Conservation (phyloP, 805 yeast species). For the Naumovozyma dairenensis region DNA sequence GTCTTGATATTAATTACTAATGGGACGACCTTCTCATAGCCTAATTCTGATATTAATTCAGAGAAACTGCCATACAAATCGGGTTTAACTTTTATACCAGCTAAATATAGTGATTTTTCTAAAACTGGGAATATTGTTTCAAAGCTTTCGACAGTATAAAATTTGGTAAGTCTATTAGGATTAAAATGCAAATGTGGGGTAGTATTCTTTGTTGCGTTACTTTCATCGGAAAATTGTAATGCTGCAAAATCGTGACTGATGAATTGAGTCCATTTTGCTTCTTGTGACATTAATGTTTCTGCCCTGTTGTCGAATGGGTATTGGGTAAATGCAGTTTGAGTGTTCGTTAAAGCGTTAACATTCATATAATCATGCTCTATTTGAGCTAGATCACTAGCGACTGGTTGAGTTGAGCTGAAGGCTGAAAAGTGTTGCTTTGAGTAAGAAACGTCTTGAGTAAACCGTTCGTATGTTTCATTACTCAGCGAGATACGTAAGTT, state of each 20-base stretch:
- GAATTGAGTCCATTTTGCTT: slow-evolving; percentile 16
- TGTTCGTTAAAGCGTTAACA: slow-evolving; percentile 8
- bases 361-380: slow-evolving; percentile 21
- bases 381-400: slow-evolving; percentile 31
- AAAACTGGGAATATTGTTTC: slow-evolving; percentile 20
- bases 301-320: slow-evolving; percentile 2
- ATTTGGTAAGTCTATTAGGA: slow-evolving; percentile 23
- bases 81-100: slow-evolving; percentile 18
- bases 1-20: slow-evolving; percentile 32
- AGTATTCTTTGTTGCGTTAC: background rate
- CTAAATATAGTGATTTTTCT: slow-evolving; percentile 22
- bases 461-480: slow-evolving; percentile 35
- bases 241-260: slow-evolving; percentile 21
- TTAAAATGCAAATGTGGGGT: slow-evolving; percentile 10
- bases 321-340: slow-evolving; percentile 18
- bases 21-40: slow-evolving; percentile 27
- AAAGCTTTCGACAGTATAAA: slow-evolving; percentile 22
- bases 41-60: slow-evolving; percentile 6
- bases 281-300: slow-evolving; percentile 5
- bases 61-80: slow-evolving; percentile 16
- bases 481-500: slow-evolving; percentile 43
- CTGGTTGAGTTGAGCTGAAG: slow-evolving; percentile 38
- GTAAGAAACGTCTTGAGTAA: slow-evolving; percentile 4
- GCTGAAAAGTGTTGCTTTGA: background rate
- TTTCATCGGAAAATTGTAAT: slow-evolving; percentile 15